Percentiles rank a stretch among this genome's conserved stretches.
Conservation (phyloP, 1,284 basidiomycete genomes). For the Sanguinoderma infundibulare region DNA sequence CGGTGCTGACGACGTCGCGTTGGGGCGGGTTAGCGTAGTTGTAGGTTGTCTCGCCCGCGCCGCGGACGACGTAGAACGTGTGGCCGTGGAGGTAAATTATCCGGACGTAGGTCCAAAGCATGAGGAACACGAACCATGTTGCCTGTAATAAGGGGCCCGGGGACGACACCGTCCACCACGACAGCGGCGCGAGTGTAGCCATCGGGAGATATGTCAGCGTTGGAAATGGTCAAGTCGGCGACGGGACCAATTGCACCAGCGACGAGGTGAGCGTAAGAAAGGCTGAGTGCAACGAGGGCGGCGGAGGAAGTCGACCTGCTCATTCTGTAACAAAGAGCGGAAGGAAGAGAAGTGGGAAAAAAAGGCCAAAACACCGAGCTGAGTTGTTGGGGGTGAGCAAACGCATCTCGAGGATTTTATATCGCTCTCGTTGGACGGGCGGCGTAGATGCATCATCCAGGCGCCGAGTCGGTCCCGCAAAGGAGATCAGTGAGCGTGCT, state of each 20-base stretch:
- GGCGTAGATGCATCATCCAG: not conserved
- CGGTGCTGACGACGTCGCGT: constrained; percentile 38
- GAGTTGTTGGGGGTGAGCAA: not conserved
- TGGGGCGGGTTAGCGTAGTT: constrained; percentile 39
- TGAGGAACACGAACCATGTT: constrained; percentile 21
- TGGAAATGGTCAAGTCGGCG: constrained; percentile 22
- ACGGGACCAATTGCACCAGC: constrained; percentile 21
- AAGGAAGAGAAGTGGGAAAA: not conserved
- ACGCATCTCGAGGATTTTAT: not conserved
- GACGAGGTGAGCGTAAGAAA: constrained; percentile 3
- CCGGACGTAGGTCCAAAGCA: rapidly evolving
- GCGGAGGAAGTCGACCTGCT: not conserved
- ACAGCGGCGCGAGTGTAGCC: constrained; percentile 27
- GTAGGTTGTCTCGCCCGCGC: constrained; percentile 30
- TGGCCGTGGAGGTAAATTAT: constrained; percentile 41
- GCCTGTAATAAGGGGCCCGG: constrained; percentile 31
- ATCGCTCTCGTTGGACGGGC: not conserved
- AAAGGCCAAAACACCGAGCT: not conserved
- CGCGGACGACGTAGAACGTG: constrained; percentile 35
- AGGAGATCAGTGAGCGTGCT: not conserved
- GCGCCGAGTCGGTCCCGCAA: not conserved
- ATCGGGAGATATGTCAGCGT: constrained; percentile 28
- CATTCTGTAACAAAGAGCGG: not conserved
- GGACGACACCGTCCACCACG: constrained; percentile 29
- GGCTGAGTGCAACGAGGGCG: constrained; percentile 1